phyloP scores from a whole-genome alignment of 1,284 basidiomycete species.

The Ustilago sp. region DNA sequence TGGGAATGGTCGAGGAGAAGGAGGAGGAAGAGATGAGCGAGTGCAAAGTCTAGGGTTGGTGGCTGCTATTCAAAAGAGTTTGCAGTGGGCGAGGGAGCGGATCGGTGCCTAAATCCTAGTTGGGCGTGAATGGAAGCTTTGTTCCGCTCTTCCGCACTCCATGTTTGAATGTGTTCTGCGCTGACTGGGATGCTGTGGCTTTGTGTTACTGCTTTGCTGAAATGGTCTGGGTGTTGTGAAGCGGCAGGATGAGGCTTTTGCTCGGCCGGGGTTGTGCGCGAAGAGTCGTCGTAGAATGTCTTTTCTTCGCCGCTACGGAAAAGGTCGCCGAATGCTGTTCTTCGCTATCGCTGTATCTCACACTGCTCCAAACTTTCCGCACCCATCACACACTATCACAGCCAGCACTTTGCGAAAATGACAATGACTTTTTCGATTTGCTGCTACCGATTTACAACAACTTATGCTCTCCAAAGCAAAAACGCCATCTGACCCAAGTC shows the following conservation, averaged over 20 bases:
- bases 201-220: too few species aligned
- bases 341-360: too few species aligned
- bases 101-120: slow-evolving; percentile 20
- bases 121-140: background rate
- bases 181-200: too few species aligned
- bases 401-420: background rate
- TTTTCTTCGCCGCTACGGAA: too few species aligned
- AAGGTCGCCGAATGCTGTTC: too few species aligned
- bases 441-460: background rate
- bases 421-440: background rate
- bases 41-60: slow-evolving; percentile 21
- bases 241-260: too few species aligned
- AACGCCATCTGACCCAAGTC: slow-evolving; percentile 68
- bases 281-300: too few species aligned
- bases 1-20: background rate
- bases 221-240: too few species aligned
- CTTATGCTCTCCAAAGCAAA: slow-evolving; percentile 67
- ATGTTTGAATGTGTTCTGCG: too few species aligned
- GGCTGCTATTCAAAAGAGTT: slow-evolving; percentile 36
- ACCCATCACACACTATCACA: background rate
- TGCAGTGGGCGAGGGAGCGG: slow-evolving; percentile 38
- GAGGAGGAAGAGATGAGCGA: background rate
- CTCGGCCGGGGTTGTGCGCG: too few species aligned
- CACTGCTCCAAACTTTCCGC: too few species aligned
- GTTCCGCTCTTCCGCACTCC: too few species aligned